These are phyloP conservation scores for Acacia acuminata DNA, from an alignment of 306 rosid genomes.

Conservation along the genomic window DNA sequence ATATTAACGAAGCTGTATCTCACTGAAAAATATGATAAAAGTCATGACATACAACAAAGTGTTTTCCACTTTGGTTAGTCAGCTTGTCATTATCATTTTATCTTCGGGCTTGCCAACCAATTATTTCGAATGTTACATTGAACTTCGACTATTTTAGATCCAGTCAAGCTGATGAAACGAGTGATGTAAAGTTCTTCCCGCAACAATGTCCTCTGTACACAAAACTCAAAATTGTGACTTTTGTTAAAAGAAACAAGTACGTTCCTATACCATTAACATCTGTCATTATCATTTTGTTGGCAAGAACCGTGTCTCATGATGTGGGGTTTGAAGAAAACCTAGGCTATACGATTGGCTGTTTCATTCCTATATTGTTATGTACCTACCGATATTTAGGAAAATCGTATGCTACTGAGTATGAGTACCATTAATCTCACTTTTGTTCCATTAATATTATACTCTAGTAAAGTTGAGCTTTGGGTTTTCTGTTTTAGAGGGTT, in stretches of 20 bases:
- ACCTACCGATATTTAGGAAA: background rate
- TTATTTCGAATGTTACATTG: background rate
- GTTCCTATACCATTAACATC: background rate
- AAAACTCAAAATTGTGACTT: background rate
- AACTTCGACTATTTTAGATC: background rate
- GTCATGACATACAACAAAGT: conserved; percentile 18
- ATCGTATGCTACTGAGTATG: background rate
- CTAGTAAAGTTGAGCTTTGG: background rate
- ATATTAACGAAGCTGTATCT: conserved; percentile 30
- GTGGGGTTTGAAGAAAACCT: conserved; percentile 21
- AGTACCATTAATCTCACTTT: background rate
- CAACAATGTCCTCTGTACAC: background rate
- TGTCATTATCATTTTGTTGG: conserved; percentile 17
- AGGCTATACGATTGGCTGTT: conserved; percentile 21
- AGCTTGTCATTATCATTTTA: conserved; percentile 27
- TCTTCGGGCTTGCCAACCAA: background rate
- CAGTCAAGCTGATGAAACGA: background rate
- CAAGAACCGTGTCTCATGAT: conserved; percentile 32
- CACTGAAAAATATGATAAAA: conserved; percentile 32
- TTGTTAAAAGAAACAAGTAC: background rate
- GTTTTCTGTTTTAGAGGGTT: background rate
- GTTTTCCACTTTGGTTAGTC: conserved; percentile 37
- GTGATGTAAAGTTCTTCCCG: background rate
- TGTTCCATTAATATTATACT: background rate
- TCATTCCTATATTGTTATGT: conserved; percentile 21